Evolutionary conservation across 164 flowering plant genomes (phyloP).

Genomic region (Magnolia kwangsiensis): DNA sequence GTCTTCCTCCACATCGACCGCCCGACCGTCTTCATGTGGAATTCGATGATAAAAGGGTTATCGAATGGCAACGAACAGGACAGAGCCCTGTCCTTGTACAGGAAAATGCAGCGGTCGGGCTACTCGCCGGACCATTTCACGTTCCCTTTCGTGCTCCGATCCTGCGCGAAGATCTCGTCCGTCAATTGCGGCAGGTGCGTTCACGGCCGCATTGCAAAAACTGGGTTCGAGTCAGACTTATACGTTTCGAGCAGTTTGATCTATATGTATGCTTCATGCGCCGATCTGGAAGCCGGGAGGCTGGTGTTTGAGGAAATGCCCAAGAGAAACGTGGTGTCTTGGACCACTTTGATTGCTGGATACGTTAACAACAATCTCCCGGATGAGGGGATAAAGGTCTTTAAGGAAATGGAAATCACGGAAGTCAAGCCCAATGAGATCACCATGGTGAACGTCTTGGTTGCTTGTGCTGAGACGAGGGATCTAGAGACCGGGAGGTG

Average conservation of each 20-base stretch:
- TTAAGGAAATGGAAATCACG: slow-evolving; percentile 18
- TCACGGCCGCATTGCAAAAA: slow-evolving; percentile 20
- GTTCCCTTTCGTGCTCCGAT: slow-evolving; percentile 27
- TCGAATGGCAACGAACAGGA: slow-evolving; percentile 6
- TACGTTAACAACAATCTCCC: slow-evolving; percentile 16
- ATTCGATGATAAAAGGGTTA: slow-evolving; percentile 26
- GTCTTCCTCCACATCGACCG: slow-evolving; percentile 16
- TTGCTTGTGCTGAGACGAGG: slow-evolving; percentile 25
- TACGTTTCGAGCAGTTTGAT: slow-evolving; percentile 25
- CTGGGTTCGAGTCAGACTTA: slow-evolving; percentile 26
- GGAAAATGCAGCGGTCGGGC: slow-evolving; percentile 23
- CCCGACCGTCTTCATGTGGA: slow-evolving; percentile 30
- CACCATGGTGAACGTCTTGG: slow-evolving; percentile 29
- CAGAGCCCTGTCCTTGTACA: slow-evolving; percentile 18
- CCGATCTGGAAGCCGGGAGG: slow-evolving; percentile 11
- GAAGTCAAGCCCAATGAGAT: slow-evolving; percentile 23
- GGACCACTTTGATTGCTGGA: slow-evolving; percentile 31
- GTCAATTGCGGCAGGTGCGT: slow-evolving; percentile 16
- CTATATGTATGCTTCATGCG: slow-evolving; percentile 19
- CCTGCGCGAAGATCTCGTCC: slow-evolving; percentile 13
- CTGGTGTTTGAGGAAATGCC: slow-evolving; percentile 27
- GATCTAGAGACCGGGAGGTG: slow-evolving; percentile 25
- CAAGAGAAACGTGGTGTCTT: slow-evolving; percentile 25
- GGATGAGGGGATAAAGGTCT: slow-evolving; percentile 17
- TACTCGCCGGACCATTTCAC: slow-evolving; percentile 27